Percentiles rank a stretch among this genome's conserved stretches.
Evolutionary conservation across 2,329 filamentous ascomycete species (phyloP).

Genomic region (Colletotrichum limetticola): DNA sequence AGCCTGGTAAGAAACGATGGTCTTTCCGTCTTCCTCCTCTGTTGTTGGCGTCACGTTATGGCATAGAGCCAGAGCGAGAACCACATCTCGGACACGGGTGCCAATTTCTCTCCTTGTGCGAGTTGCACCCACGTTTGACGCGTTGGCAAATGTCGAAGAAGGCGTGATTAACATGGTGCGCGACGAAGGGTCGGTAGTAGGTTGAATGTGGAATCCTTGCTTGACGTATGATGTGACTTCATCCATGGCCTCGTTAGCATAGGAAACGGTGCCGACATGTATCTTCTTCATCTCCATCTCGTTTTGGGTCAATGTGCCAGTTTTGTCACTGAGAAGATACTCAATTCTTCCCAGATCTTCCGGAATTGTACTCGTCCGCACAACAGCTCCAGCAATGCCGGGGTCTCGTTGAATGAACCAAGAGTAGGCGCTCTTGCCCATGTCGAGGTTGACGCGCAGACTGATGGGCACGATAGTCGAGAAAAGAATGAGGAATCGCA

Average conservation of each 20-base stretch:
- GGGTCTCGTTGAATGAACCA: conserved; percentile 93
- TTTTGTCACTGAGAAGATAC: conserved; percentile 96
- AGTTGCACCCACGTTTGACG: conserved; percentile 72
- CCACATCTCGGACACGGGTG: conserved; percentile 89
- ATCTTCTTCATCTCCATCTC: conserved; percentile 99
- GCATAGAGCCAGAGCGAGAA: conserved; percentile 90
- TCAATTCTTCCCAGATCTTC: conserved; percentile 96
- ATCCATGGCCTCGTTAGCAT: conserved; percentile 98
- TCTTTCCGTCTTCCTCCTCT: conserved; percentile 83
- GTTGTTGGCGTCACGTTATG: conserved; percentile 96
- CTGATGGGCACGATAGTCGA: conserved; percentile 99
- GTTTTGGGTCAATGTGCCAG: conserved; percentile 96
- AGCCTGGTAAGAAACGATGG: conserved; percentile 89
- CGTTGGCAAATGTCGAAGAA: conserved; percentile 74
- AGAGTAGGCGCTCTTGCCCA: conserved; percentile 97
- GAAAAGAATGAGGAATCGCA: conserved; percentile 97
- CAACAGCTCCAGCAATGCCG: conserved; percentile 90
- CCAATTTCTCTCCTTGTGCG: conserved; percentile 93
- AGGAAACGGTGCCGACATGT: conserved; percentile 96
- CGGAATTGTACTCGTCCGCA: conserved; percentile 96
- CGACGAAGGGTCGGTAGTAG: conserved; percentile 56
- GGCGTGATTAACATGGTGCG: conserved; percentile 74
- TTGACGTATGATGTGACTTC: conserved; percentile 89
- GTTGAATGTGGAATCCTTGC: conserved; percentile 77
- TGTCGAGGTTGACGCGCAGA: conserved; percentile 93